These are phyloP conservation scores for Lactarius vividus DNA, from an alignment of 768 basidiomycete genomes.

Conservation along the genomic window DNA sequence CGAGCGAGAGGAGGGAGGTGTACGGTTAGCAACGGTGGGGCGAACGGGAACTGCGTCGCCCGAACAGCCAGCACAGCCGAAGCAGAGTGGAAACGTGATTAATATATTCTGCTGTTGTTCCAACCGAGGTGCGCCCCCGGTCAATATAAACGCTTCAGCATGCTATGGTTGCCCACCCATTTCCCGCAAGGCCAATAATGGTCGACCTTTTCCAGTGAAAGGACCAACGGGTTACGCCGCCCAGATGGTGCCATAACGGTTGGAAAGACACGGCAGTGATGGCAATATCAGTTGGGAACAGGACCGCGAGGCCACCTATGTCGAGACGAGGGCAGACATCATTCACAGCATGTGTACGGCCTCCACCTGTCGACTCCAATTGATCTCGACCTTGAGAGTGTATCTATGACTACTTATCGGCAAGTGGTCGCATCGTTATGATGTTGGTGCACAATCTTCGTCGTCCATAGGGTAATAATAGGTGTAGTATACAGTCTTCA, in stretches of 20 bases:
- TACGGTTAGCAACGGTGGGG: not conserved
- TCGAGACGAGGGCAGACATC: not conserved
- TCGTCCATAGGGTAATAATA: not conserved
- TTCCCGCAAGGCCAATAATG: not conserved
- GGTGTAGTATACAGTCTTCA: not conserved
- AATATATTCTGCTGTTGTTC: not conserved
- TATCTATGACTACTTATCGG: not conserved
- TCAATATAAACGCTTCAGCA: not conserved
- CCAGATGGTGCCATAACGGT: not conserved
- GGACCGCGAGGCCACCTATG: not conserved
- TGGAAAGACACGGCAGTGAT: not conserved
- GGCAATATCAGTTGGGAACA: not conserved
- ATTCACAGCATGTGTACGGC: not conserved
- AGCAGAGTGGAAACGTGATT: not conserved
- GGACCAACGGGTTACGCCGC: not conserved
- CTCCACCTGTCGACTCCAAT: not conserved
- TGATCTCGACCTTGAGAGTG: not conserved
- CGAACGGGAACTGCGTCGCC: not conserved
- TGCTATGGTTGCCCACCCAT: not conserved
- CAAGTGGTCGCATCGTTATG: not conserved
- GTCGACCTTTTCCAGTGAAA: not conserved
- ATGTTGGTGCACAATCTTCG: not conserved
- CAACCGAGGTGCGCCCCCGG: not conserved
- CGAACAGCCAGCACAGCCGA: not conserved
- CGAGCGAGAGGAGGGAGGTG: no score